phyloP scores from a whole-genome alignment of 345 rosid species.

The Populus nigra region DNA sequence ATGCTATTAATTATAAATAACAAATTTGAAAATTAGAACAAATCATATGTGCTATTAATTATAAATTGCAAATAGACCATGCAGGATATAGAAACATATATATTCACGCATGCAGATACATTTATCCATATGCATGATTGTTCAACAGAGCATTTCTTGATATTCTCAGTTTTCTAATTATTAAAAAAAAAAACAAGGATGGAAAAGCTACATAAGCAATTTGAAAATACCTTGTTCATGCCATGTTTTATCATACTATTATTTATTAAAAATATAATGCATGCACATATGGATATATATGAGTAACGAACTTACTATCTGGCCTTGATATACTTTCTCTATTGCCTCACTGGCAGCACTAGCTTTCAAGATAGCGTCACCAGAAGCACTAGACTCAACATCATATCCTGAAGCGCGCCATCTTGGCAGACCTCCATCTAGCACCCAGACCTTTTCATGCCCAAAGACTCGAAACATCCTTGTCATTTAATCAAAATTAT shows the following conservation, averaged over 20 bases:
- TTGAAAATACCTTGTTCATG: not conserved
- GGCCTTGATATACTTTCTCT: constrained; percentile 88
- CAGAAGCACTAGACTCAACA: constrained; percentile 97
- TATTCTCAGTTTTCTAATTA: not conserved
- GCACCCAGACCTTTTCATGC: constrained; percentile 86
- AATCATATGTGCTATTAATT: not conserved
- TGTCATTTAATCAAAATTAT: constrained; percentile 14
- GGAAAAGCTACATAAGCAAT: not conserved
- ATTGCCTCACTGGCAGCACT: constrained; percentile 98
- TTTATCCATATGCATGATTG: not conserved
- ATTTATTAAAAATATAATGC: not conserved
- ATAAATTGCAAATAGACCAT: not conserved
- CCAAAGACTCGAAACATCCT: constrained; percentile 99
- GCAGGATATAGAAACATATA: not conserved
- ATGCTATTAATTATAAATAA: too few species aligned
- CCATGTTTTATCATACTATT: not conserved
- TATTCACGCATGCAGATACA: not conserved
- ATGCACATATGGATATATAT: not conserved
- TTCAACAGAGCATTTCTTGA: not conserved
- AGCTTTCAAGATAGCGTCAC: constrained; percentile 90
- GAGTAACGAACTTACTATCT: constrained; percentile 46
- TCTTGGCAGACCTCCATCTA: constrained; percentile 95
- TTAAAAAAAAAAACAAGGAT: not conserved
- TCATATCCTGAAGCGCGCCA: constrained; percentile 98
- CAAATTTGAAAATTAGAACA: not conserved